Conservation (phyloP, 352 stramenopile genomes). For the Phytophthora chlamydospora region DNA sequence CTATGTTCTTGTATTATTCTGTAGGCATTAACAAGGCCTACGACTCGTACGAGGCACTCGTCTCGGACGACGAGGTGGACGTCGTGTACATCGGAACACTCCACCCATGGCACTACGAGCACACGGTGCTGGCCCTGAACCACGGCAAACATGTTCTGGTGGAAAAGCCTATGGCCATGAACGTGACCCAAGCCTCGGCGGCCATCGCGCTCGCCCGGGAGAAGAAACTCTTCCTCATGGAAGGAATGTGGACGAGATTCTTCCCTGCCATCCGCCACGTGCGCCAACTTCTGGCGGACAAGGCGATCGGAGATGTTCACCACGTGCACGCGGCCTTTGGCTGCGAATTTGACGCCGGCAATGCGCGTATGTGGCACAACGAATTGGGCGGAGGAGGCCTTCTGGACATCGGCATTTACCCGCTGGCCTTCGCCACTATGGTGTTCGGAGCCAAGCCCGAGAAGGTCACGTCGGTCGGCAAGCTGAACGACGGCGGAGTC, state of each 20-base stretch:
- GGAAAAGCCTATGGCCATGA: conserved; percentile 91
- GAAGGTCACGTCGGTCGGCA: conserved; percentile 54
- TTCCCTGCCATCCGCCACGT: conserved; percentile 72
- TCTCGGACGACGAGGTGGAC: conserved; percentile 74
- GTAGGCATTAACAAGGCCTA: conserved; percentile 61
- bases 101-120: conserved; percentile 76
- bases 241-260: conserved; percentile 90
- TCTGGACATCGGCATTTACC: conserved; percentile 84
- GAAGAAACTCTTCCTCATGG: conserved; percentile 77
- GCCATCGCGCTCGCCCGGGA: conserved; percentile 55
- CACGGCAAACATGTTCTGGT: conserved; percentile 88
- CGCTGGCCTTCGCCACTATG: conserved; percentile 74
- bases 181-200: conserved; percentile 67
- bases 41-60: conserved; percentile 85
- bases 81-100: conserved; percentile 91
- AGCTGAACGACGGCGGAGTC: conserved; percentile 58
- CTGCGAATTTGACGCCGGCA: conserved; percentile 37
- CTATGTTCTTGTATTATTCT: conserved; percentile 2
- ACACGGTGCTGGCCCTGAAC: conserved; percentile 68
- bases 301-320: conserved; percentile 55
- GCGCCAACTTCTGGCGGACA: conserved; percentile 42
- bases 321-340: conserved; percentile 61
- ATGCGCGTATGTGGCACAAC: conserved; percentile 65
- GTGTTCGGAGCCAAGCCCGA: conserved; percentile 56
- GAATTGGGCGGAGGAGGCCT: conserved; percentile 72